phyloP scores from a whole-genome alignment of 805 yeast species.

The Teunomyces funiuensis region DNA sequence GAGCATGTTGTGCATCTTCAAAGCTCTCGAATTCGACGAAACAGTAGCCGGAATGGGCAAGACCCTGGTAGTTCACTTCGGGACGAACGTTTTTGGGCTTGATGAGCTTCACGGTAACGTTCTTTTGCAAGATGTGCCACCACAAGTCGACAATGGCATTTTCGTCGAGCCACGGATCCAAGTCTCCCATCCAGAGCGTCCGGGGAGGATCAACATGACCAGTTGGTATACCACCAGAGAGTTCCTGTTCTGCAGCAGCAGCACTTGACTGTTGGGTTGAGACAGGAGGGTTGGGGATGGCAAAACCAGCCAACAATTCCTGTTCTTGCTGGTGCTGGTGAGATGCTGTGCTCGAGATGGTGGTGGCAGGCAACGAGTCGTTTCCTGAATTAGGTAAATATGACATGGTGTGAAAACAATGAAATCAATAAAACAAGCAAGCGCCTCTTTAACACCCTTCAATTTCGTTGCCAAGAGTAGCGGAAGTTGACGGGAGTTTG shows the following conservation, averaged over 20 bases:
- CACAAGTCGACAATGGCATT: conserved; percentile 49
- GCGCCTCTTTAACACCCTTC: neutral
- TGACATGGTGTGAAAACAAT: neutral
- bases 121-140: conserved; percentile 57
- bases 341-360: conserved; percentile 34
- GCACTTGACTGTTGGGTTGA: conserved; percentile 37
- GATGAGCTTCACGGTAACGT: conserved; percentile 67
- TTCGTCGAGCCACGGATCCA: conserved; percentile 79
- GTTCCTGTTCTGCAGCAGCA: conserved; percentile 28
- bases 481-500: too few species aligned
- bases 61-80: conserved; percentile 21
- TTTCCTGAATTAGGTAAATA: conserved; percentile 4
- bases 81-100: conserved; percentile 38
- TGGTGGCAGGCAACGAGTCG: conserved; percentile 7
- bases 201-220: conserved; percentile 49
- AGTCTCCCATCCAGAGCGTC: conserved; percentile 87
- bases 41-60: conserved; percentile 61
- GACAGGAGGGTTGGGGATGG: conserved; percentile 44
- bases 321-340: conserved; percentile 46
- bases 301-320: conserved; percentile 37
- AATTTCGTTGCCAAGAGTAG: too few species aligned
- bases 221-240: conserved; percentile 6
- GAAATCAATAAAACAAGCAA: conserved; percentile 1
- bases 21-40: conserved; percentile 71
- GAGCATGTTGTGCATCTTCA: conserved; percentile 68